These are phyloP conservation scores for Wallacemonas sp. DNA, from an alignment of 208 protist genomes.

Conservation along the genomic window DNA sequence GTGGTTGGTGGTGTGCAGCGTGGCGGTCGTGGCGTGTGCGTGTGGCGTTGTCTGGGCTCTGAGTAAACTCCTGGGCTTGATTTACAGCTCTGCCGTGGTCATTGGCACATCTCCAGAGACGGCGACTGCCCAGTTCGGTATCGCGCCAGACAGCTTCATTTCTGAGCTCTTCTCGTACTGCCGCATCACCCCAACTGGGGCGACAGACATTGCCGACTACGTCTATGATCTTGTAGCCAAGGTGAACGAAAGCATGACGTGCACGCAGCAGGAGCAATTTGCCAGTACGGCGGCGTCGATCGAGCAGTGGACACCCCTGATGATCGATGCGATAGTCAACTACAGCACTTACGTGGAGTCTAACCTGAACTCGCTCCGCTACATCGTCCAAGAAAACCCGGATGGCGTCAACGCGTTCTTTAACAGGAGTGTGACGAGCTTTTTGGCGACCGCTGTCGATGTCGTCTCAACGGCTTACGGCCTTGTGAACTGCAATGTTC, in stretches of 20 bases:
- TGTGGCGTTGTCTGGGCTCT: constrained; percentile 26
- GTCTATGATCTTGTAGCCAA: constrained; percentile 16
- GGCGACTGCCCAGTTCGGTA: constrained; percentile 9
- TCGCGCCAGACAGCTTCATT: constrained; percentile 21
- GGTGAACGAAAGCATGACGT: constrained; percentile 16
- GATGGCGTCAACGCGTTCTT: constrained; percentile 7
- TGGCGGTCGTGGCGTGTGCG: constrained; percentile 21
- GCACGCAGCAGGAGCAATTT: constrained; percentile 17
- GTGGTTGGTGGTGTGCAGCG: constrained; percentile 29
- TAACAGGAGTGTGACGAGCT: constrained; percentile 10
- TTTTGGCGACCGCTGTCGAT: constrained; percentile 12
- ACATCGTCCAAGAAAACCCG: constrained; percentile 17
- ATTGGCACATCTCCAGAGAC: constrained; percentile 17
- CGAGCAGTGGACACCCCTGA: constrained; percentile 10
- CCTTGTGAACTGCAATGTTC: constrained; percentile 30
- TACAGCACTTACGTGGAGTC: constrained; percentile 20
- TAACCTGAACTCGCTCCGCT: constrained; percentile 19
- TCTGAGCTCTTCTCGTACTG: constrained; percentile 27
- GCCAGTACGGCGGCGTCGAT: constrained; percentile 10
- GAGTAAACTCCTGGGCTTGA: background rate
- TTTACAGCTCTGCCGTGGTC: constrained; percentile 22
- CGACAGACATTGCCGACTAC: constrained; percentile 13
- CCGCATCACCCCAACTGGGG: constrained; percentile 17
- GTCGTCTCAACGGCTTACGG: constrained; percentile 16
- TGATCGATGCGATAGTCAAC: constrained; percentile 23